A percentile compares a stretch with the other conserved stretches of the same genome.
Conservation (phyloP, 345 rosid species). For the Boechera divaricarpa region DNA sequence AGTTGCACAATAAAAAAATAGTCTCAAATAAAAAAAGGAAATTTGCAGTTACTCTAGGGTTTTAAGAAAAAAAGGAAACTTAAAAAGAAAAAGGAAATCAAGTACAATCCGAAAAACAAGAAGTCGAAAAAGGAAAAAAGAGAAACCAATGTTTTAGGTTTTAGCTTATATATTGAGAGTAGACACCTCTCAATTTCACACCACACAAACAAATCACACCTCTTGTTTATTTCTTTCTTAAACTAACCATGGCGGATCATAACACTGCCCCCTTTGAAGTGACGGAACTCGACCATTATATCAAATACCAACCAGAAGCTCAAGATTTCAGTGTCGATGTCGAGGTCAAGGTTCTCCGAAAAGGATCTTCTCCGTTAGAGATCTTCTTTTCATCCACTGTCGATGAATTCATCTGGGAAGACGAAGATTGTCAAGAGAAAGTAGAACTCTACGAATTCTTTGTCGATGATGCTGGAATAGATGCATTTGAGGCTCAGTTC, state of each 20-base stretch:
- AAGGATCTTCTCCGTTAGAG: conserved; percentile 15
- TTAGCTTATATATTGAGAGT: background rate
- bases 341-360: conserved; percentile 11
- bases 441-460: conserved; percentile 20
- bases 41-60: background rate
- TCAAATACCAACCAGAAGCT: conserved; percentile 15
- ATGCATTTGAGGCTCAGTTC: conserved; percentile 1
- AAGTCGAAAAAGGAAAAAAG: background rate
- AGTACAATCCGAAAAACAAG: background rate
- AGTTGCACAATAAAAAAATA: too few species aligned
- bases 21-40: background rate
- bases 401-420: conserved; percentile 24
- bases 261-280: background rate
- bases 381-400: conserved; percentile 3
- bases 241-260: background rate
- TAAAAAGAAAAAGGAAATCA: background rate
- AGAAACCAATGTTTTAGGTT: background rate
- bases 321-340: conserved; percentile 8
- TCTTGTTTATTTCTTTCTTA: background rate
- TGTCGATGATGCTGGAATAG: conserved; percentile 16
- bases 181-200: background rate
- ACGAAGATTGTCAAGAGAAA: conserved; percentile 35
- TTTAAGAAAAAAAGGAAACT: background rate
- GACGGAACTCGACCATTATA: conserved; percentile 3
- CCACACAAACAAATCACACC: background rate